Percentiles rank a stretch among this genome's conserved stretches.
These are phyloP conservation scores for Nitzschia putrida DNA, from an alignment of 108 stramenopile genomes.

Conservation along the genomic window DNA sequence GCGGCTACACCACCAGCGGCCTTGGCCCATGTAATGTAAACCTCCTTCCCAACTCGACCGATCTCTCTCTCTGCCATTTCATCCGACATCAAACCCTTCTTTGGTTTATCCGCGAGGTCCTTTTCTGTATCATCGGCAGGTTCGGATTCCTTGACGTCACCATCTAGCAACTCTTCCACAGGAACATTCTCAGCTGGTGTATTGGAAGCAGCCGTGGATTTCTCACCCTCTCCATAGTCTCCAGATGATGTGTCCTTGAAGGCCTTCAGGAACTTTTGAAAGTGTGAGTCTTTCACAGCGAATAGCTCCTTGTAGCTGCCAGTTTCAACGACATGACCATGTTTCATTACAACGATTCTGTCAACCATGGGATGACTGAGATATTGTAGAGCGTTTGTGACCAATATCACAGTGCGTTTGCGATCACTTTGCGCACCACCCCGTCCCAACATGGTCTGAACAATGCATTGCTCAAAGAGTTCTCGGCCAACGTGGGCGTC, in stretches of 20 bases:
- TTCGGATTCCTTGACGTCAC: background rate
- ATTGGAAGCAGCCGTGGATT: background rate
- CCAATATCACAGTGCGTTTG: conserved; percentile 72
- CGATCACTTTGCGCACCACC: background rate
- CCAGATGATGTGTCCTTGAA: conserved; percentile 8
- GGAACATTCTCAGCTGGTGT: background rate
- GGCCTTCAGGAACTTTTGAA: conserved; percentile 54
- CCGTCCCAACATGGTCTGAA: conserved; percentile 55
- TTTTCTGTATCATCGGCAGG: conserved; percentile 1
- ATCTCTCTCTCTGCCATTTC: conserved; percentile 29
- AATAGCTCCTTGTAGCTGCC: conserved; percentile 72
- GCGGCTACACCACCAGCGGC: conserved; percentile 72
- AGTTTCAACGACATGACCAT: conserved; percentile 70
- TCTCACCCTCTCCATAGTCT: background rate
- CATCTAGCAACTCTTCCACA: background rate
- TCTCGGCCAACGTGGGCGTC: conserved; percentile 88
- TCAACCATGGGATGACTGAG: conserved; percentile 61
- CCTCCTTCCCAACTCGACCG: conserved; percentile 30
- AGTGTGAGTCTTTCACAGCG: conserved; percentile 45
- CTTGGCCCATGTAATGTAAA: conserved; percentile 64
- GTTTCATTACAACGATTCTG: conserved; percentile 66
- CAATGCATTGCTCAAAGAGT: conserved; percentile 85
- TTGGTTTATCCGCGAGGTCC: conserved; percentile 11
- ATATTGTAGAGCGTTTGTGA: conserved; percentile 86
- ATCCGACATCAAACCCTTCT: conserved; percentile 34